Evolutionary conservation across 495 filamentous ascomycete genomes (phyloP).

Genomic region (Podospora tetraspora): DNA sequence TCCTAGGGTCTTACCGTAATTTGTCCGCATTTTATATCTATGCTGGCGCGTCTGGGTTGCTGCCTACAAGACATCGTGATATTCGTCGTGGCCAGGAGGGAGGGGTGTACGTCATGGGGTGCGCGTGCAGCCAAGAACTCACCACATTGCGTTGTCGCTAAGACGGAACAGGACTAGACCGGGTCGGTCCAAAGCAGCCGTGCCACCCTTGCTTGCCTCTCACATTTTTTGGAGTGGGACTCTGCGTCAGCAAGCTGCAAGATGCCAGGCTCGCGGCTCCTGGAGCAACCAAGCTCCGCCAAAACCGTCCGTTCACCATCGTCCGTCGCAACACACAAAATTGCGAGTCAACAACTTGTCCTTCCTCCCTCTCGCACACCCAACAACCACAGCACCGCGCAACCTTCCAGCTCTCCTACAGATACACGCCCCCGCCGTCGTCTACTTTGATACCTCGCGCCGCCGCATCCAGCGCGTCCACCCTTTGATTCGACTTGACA

Average conservation of each 20-base stretch:
- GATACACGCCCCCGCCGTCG: background rate
- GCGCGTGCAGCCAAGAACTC: background rate
- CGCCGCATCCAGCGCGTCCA: background rate
- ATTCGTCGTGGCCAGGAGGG: background rate
- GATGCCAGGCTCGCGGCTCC: background rate
- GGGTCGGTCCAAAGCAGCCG: background rate
- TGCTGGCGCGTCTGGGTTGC: background rate
- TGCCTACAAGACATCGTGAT: background rate
- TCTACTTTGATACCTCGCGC: background rate
- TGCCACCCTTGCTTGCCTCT: background rate
- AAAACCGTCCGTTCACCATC: background rate
- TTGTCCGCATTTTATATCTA: too few species aligned
- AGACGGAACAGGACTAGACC: background rate
- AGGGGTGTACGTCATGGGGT: background rate
- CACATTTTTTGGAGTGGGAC: background rate
- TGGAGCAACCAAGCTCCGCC: background rate
- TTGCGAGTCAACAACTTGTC: constrained; percentile 1
- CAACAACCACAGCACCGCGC: background rate
- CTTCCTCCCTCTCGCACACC: background rate
- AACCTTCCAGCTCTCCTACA: background rate
- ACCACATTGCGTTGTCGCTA: background rate
- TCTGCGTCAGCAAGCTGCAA: constrained; percentile 6
- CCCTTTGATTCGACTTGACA: background rate
- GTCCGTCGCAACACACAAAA: constrained; percentile 5
- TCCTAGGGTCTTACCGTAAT: background rate